Percentiles rank a stretch among this genome's conserved stretches.
These are phyloP conservation scores for Fraxinus latifolia DNA, from an alignment of 305 asterid genomes.

Conservation along the genomic window DNA sequence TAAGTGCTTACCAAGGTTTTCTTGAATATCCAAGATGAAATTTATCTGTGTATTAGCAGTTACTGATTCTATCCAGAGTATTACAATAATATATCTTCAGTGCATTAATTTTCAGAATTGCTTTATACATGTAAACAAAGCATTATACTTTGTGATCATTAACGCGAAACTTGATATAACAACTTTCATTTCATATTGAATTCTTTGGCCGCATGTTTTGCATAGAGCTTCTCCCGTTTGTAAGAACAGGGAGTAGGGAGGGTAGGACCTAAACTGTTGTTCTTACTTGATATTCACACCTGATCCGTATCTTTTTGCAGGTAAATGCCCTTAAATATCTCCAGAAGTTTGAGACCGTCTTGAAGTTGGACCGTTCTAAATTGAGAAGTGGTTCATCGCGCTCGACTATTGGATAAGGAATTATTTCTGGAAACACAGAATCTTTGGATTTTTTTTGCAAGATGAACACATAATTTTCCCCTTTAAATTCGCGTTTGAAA, in stretches of 20 bases:
- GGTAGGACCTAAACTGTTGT: neutral
- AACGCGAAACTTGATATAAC: neutral
- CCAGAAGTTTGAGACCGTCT: slow-evolving; percentile 52
- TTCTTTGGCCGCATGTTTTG: neutral
- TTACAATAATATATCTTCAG: neutral
- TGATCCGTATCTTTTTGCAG: slow-evolving; percentile 38
- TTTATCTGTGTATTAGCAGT: neutral
- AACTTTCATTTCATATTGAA: neutral
- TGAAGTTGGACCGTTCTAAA: slow-evolving; percentile 46
- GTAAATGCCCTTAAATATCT: slow-evolving; percentile 43
- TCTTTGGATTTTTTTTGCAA: neutral
- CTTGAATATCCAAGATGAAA: neutral
- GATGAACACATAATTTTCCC: neutral
- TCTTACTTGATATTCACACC: neutral
- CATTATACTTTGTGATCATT: neutral
- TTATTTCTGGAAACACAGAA: neutral
- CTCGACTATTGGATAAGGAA: slow-evolving; percentile 36
- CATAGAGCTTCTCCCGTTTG: neutral
- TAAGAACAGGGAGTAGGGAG: neutral
- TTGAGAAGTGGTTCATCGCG: slow-evolving; percentile 45
- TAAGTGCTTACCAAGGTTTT: neutral
- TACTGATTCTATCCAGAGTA: neutral
- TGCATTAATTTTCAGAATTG: neutral
- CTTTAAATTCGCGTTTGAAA: neutral
- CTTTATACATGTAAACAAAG: neutral